Percentiles rank a stretch among this genome's conserved stretches.
Evolutionary conservation across 306 rosid genomes (phyloP).

Genomic region (Purshia tridentata): DNA sequence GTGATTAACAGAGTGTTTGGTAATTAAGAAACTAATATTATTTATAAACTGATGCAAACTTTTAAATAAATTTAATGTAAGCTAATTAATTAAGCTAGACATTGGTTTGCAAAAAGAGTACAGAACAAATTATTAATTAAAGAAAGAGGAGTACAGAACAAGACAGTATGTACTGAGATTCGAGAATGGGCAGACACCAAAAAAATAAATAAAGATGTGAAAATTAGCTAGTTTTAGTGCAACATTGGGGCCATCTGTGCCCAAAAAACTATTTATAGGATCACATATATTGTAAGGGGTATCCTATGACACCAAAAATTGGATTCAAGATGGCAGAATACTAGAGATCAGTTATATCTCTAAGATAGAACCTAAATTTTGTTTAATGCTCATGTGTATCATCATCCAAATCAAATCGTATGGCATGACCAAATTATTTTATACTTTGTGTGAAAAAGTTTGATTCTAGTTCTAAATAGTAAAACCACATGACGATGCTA

Average conservation of each 20-base stretch:
- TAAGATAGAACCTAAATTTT: too few relatives aligned
- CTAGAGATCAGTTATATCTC: too few relatives aligned
- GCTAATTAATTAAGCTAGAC: constrained; percentile 5
- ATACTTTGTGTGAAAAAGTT: too few relatives aligned
- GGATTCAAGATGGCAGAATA: neutral
- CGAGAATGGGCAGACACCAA: neutral
- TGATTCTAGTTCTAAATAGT: too few relatives aligned
- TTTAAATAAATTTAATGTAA: neutral
- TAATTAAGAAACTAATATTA: neutral
- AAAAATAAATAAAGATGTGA: neutral
- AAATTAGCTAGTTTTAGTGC: too few relatives aligned
- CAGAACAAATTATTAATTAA: neutral
- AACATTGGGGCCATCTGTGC: too few relatives aligned
- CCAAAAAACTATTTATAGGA: neutral
- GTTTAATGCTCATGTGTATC: too few relatives aligned
- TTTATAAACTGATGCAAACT: neutral
- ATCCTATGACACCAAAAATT: neutral
- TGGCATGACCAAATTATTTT: too few relatives aligned
- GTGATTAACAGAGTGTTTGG: constrained; percentile 6
- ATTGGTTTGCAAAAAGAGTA: constrained; percentile 1
- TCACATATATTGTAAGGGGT: neutral
- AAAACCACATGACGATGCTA: neutral
- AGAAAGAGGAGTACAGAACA: constrained; percentile 2
- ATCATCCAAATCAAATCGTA: too few relatives aligned
- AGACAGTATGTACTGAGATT: neutral